Evolutionary conservation across 225 moss, liverwort and hornwort species (phyloP).

Genomic region (Sphagnum contortum): DNA sequence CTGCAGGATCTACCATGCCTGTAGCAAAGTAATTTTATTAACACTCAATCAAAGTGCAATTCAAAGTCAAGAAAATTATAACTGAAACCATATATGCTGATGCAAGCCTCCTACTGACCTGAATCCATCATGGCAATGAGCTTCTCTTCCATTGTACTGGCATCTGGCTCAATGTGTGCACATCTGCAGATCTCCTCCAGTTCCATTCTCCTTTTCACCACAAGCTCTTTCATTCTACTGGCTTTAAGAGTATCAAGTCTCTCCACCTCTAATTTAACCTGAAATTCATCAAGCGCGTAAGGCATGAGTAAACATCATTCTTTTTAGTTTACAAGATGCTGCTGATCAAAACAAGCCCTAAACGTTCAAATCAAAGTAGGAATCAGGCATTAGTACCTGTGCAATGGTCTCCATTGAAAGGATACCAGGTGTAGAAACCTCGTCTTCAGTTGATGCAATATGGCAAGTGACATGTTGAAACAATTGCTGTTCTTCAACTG

Average conservation of each 20-base stretch:
- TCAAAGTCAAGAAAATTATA: too few species aligned
- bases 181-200: slow-evolving; percentile 72
- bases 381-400: slow-evolving; percentile 16
- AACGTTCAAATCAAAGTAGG: too few species aligned
- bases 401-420: slow-evolving; percentile 44
- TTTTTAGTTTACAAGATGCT: too few species aligned
- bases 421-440: slow-evolving; percentile 37
- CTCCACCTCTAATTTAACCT: slow-evolving; percentile 88
- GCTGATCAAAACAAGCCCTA: too few species aligned
- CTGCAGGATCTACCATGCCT: slow-evolving; percentile 61
- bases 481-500: slow-evolving; percentile 41
- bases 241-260: slow-evolving; percentile 62
- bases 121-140: slow-evolving; percentile 73
- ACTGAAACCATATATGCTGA: too few species aligned
- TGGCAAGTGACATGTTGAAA: slow-evolving; percentile 53
- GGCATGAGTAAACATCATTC: too few species aligned
- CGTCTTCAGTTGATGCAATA: slow-evolving; percentile 43
- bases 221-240: slow-evolving; percentile 93
- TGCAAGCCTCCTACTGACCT: slow-evolving; percentile 14
- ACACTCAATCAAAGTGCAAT: too few species aligned
- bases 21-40: not conserved
- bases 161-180: slow-evolving; percentile 81
- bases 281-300: not conserved
- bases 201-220: slow-evolving; percentile 76
- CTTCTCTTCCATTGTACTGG: slow-evolving; percentile 55